Evolutionary conservation across 768 basidiomycete genomes (phyloP).

Genomic region (Daedalea quercina): DNA sequence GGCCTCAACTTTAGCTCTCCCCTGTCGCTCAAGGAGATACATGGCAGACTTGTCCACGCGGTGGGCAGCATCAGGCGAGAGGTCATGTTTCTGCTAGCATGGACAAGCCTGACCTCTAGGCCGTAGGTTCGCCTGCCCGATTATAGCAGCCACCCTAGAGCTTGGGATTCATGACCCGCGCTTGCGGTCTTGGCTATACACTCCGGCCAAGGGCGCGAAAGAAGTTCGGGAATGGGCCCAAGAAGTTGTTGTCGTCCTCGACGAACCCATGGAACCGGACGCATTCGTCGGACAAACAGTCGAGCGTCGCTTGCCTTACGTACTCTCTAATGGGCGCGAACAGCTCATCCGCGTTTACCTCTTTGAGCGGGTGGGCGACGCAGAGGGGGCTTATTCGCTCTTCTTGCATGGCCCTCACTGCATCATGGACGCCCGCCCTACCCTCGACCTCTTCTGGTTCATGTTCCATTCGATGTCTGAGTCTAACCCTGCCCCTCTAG

Average conservation of each 20-base stretch:
- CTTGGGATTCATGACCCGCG: not conserved
- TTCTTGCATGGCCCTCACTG: slow-evolving; percentile 3
- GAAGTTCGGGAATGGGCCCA: not conserved
- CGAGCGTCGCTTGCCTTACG: not conserved
- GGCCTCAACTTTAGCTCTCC: no score
- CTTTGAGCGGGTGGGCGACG: not conserved
- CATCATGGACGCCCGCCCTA: slow-evolving; percentile 3
- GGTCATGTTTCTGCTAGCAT: not conserved
- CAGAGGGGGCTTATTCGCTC: not conserved
- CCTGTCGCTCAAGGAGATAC: no score
- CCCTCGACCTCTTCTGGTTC: not conserved
- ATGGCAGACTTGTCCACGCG: no score
- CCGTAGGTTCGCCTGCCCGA: not conserved
- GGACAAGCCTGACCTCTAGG: no score
- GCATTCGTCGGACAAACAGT: not conserved
- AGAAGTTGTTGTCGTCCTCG: not conserved
- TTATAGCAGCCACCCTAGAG: not conserved
- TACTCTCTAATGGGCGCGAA: not conserved
- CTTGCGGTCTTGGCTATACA: not conserved
- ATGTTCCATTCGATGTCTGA: not conserved
- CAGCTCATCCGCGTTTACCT: not conserved
- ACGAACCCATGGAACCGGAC: not conserved
- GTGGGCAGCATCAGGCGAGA: not conserved
- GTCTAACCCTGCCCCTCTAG: not conserved
- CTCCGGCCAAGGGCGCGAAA: not conserved